phyloP scores from a whole-genome alignment of 1,284 basidiomycete genomes.

The Cerioporus squamosus region DNA sequence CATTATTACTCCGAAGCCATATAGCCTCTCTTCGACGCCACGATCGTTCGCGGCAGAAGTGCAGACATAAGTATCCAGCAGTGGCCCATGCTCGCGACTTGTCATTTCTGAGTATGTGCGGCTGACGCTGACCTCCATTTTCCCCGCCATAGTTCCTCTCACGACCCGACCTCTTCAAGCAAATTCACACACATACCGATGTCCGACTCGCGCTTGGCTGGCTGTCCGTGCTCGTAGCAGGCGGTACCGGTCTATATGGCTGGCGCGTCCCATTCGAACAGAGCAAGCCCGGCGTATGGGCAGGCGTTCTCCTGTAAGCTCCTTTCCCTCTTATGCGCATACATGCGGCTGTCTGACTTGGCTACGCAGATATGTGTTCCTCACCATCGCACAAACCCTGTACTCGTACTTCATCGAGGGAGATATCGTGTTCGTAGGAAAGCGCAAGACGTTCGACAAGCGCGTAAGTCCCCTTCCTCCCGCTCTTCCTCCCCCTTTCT shows the following conservation, averaged over 20 bases:
- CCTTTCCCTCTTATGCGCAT: too few species aligned
- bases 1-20: too few species aligned
- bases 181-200: conserved; percentile 85
- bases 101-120: background rate
- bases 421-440: conserved; percentile 80
- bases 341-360: conserved; percentile 1
- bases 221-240: conserved; percentile 80
- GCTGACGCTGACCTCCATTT: background rate
- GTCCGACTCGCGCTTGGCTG: conserved; percentile 85
- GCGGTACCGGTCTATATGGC: conserved; percentile 81
- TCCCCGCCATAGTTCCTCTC: conserved; percentile 68
- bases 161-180: conserved; percentile 81
- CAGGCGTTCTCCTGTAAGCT: conserved; percentile 72
- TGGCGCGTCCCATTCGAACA: conserved; percentile 87
- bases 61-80: too few species aligned
- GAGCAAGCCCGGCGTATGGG: conserved; percentile 79
- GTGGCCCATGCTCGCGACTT: background rate
- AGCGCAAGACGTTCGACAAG: conserved; percentile 83
- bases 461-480: conserved; percentile 51
- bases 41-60: too few species aligned
- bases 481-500: background rate
- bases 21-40: too few species aligned
- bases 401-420: conserved; percentile 85
- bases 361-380: conserved; percentile 64
- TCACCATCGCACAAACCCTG: conserved; percentile 72